Conservation (phyloP, 768 basidiomycete genomes). For the Boletellus ananas region DNA sequence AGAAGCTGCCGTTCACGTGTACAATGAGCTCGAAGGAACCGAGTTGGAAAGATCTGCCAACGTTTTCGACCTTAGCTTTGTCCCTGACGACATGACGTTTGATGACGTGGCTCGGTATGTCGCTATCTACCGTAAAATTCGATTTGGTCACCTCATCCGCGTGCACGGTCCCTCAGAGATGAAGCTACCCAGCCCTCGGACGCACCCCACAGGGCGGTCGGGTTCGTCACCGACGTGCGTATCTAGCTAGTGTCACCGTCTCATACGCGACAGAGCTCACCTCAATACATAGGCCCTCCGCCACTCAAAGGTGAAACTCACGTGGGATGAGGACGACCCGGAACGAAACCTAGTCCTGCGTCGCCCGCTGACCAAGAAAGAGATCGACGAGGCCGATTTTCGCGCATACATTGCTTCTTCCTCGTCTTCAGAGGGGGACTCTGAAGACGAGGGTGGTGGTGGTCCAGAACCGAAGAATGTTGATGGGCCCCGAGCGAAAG, state of each 20-base stretch:
- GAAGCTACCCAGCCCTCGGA: slow-evolving; percentile 70
- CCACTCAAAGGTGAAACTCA: slow-evolving; percentile 96
- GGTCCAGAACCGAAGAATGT: slow-evolving; percentile 2
- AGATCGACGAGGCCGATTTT: slow-evolving; percentile 92
- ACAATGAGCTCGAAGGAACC: slow-evolving; percentile 85
- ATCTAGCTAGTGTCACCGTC: no score
- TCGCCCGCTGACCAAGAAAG: slow-evolving; percentile 71
- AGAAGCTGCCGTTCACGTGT: slow-evolving; percentile 74
- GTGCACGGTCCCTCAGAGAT: slow-evolving; percentile 49
- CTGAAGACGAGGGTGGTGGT: slow-evolving; percentile 27
- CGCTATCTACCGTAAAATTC: not conserved
- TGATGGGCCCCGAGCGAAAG: slow-evolving; percentile 6
- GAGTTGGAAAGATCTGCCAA: slow-evolving; percentile 97
- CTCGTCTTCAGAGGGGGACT: slow-evolving; percentile 58
- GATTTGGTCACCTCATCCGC: not conserved
- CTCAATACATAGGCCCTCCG: slow-evolving; percentile 69
- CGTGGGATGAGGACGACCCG: slow-evolving; percentile 97
- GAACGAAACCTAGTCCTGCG: slow-evolving; percentile 79
- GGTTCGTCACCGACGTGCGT: slow-evolving; percentile 91
- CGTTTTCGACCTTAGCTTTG: slow-evolving; percentile 91
- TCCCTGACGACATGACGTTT: slow-evolving; percentile 86
- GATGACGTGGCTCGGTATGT: slow-evolving; percentile 70
- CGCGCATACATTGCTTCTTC: slow-evolving; percentile 71
- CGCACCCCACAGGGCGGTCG: slow-evolving; percentile 65
- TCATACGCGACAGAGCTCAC: not conserved